phyloP scores from a whole-genome alignment of 2,329 filamentous ascomycete species.

The Ascochyta lentis region DNA sequence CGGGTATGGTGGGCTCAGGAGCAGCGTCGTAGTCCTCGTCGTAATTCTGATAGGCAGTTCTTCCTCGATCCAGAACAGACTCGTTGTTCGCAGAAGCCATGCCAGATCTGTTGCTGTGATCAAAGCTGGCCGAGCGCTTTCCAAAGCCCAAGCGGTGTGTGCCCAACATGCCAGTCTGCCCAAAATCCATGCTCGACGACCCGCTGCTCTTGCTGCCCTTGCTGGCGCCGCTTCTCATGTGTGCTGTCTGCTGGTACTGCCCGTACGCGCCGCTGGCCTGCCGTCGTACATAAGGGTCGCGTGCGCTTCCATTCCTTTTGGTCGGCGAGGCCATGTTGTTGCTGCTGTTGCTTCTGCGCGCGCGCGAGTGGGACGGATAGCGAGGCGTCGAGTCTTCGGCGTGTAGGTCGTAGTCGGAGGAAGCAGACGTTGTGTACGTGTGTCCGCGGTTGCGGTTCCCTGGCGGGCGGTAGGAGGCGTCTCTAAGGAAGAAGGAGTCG shows the following conservation, averaged over 20 bases:
- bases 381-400: conserved; percentile 47
- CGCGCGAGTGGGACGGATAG: conserved; percentile 55
- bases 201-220: conserved; percentile 75
- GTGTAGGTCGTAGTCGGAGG: conserved; percentile 61
- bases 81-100: conserved; percentile 46
- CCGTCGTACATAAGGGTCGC: conserved; percentile 40
- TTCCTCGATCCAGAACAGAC: conserved; percentile 53
- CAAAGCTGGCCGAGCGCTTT: conserved; percentile 76
- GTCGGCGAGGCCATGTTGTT: conserved; percentile 64
- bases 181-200: conserved; percentile 70
- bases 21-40: conserved; percentile 77
- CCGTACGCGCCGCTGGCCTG: conserved; percentile 33
- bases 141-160: conserved; percentile 63
- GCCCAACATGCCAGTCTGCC: conserved; percentile 64
- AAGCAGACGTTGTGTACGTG: conserved; percentile 66
- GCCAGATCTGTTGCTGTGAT: conserved; percentile 55
- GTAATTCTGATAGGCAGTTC: conserved; percentile 54
- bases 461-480: conserved; percentile 41
- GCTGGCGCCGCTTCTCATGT: conserved; percentile 54
- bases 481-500: conserved; percentile 48
- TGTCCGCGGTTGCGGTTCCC: conserved; percentile 60
- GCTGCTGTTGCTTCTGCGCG: conserved; percentile 80
- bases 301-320: conserved; percentile 41
- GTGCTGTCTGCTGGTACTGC: conserved; percentile 38
- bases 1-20: conserved; percentile 83